Evolutionary conservation across 2,329 filamentous ascomycete species (phyloP).

Genomic region (Aspergillus tamarii): DNA sequence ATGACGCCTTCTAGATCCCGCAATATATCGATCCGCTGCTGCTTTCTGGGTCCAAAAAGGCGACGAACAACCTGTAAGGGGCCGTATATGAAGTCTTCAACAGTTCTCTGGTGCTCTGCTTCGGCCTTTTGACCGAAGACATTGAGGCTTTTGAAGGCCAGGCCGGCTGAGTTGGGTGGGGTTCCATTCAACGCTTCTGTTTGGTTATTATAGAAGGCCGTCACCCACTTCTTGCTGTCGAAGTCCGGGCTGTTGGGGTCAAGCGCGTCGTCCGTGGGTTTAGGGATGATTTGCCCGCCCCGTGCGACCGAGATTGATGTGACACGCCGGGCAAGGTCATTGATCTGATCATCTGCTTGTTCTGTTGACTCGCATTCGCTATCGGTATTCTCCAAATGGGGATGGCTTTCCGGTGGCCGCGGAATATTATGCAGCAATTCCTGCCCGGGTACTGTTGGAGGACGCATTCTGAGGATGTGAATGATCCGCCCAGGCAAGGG

Average conservation of each 20-base stretch:
- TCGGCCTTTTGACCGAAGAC: conserved; percentile 43
- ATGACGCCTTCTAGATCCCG: conserved; percentile 62
- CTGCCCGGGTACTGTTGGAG: too few relatives aligned
- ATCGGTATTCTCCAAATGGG: too few relatives aligned
- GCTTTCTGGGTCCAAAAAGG: neutral
- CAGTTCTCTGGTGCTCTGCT: conserved; percentile 36
- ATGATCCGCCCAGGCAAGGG: too few relatives aligned
- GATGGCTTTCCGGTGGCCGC: too few relatives aligned
- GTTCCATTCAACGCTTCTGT: neutral
- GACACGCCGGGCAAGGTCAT: too few relatives aligned
- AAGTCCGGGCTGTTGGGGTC: neutral
- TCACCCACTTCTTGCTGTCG: neutral
- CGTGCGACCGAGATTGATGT: too few relatives aligned
- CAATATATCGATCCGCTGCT: conserved; percentile 55
- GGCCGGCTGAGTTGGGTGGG: neutral
- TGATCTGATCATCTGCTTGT: too few relatives aligned
- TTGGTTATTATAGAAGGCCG: neutral
- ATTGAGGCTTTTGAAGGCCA: conserved; percentile 42
- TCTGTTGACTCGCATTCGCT: too few relatives aligned
- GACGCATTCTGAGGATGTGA: too few relatives aligned
- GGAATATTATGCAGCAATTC: too few relatives aligned
- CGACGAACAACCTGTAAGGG: neutral
- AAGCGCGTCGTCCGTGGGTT: too few relatives aligned
- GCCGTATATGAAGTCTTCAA: neutral
- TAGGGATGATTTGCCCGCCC: too few relatives aligned